Conservation (phyloP, 805 yeast genomes). For the Ogataea siamensis region DNA sequence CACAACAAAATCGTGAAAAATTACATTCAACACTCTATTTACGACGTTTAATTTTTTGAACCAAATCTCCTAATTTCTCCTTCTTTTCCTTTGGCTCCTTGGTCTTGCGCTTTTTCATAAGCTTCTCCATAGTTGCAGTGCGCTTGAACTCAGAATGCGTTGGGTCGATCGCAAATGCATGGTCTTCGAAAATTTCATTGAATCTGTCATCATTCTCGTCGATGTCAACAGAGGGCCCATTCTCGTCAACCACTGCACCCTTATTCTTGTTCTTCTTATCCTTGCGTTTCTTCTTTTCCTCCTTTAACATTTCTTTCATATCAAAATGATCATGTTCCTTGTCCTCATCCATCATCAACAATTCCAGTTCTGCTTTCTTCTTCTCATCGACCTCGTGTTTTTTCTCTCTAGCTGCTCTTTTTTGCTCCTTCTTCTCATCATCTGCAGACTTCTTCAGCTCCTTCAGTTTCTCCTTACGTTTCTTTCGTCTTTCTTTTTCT, state of each 20-base stretch:
- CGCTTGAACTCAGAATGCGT: constrained; percentile 85
- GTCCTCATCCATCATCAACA: constrained; percentile 64
- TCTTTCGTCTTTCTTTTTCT: constrained; percentile 88
- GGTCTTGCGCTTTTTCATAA: constrained; percentile 51
- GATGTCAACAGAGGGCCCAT: constrained; percentile 47
- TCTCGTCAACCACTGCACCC: constrained; percentile 40
- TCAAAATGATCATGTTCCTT: constrained; percentile 62
- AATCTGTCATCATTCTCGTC: constrained; percentile 85
- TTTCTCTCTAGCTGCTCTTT: constrained; percentile 28
- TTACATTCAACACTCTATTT: constrained; percentile 14
- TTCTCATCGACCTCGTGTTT: constrained; percentile 36
- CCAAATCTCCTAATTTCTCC: constrained; percentile 37
- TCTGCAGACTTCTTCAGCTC: constrained; percentile 52
- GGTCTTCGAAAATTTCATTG: constrained; percentile 76
- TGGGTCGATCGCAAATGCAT: constrained; percentile 93
- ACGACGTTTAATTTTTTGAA: constrained; percentile 47
- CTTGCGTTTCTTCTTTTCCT: constrained; percentile 74
- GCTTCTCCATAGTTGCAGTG: constrained; percentile 81
- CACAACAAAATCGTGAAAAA: constrained; percentile 2
- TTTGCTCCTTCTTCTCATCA: constrained; percentile 48
- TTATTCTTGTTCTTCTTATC: constrained; percentile 50
- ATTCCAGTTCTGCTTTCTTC: constrained; percentile 69
- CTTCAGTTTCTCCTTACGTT: constrained; percentile 75
- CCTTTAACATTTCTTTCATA: constrained; percentile 72
- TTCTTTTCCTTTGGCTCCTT: constrained; percentile 18